A percentile compares a stretch with the other conserved stretches of the same genome.
Evolutionary conservation across 1,284 basidiomycete species (phyloP).

Genomic region (Sutorius eximius): DNA sequence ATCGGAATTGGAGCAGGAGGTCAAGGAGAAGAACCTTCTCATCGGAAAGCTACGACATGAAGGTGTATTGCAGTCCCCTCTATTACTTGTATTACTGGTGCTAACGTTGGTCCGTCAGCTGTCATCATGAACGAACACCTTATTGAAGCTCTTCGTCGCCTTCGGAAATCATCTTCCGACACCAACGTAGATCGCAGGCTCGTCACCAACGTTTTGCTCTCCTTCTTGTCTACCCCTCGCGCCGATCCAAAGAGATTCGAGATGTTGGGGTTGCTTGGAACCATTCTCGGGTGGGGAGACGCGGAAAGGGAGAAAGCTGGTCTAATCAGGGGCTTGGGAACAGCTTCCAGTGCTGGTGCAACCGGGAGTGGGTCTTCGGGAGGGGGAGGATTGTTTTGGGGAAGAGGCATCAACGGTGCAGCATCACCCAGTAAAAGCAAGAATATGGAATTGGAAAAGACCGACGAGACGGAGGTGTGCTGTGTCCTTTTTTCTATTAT

Average conservation of each 20-base stretch:
- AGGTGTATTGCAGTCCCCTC: constrained; percentile 48
- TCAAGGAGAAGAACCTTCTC: constrained; percentile 91
- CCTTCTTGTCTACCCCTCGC: constrained; percentile 88
- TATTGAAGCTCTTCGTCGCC: constrained; percentile 92
- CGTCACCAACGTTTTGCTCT: constrained; percentile 93
- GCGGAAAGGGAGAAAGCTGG: constrained; percentile 90
- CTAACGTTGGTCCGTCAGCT: constrained; percentile 45
- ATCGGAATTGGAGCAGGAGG: constrained; percentile 78
- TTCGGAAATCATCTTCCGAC: constrained; percentile 83
- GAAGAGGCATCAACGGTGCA: constrained; percentile 31
- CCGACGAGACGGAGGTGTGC: constrained; percentile 73
- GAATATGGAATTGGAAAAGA: constrained; percentile 63
- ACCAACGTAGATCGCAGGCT: constrained; percentile 91
- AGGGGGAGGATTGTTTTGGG: constrained; percentile 48
- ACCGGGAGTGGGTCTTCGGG: constrained; percentile 13
- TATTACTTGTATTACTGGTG: neutral
- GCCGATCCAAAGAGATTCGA: constrained; percentile 95
- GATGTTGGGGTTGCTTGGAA: constrained; percentile 87
- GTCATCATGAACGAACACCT: constrained; percentile 98
- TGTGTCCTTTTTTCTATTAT: neutral
- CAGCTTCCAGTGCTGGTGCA: constrained; percentile 55
- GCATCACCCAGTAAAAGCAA: constrained; percentile 44
- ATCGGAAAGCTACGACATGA: constrained; percentile 95
- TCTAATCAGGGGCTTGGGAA: constrained; percentile 25
- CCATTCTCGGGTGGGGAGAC: constrained; percentile 90